These are phyloP conservation scores for Magnolia officinalis DNA, from an alignment of 164 flowering plant genomes.

Conservation along the genomic window DNA sequence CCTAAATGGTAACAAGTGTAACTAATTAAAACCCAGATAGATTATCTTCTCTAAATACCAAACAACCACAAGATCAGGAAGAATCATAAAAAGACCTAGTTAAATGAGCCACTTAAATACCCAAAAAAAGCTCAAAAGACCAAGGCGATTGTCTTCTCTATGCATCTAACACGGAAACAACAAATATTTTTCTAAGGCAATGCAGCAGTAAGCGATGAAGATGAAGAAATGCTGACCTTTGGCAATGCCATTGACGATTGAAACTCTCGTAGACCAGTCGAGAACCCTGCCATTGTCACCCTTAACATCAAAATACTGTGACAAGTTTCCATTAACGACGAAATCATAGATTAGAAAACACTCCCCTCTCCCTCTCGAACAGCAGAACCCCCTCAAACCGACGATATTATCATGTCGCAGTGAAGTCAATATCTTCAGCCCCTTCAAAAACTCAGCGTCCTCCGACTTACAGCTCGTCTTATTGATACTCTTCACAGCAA, in stretches of 20 bases:
- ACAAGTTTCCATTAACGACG: constrained; percentile 68
- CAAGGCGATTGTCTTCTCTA: not conserved
- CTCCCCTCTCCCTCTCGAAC: constrained; percentile 89
- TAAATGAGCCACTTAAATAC: not conserved
- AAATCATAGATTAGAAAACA: constrained; percentile 86
- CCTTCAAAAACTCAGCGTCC: constrained; percentile 79
- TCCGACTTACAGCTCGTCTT: constrained; percentile 84
- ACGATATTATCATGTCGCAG: constrained; percentile 79
- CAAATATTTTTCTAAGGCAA: not conserved
- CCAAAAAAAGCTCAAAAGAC: not conserved
- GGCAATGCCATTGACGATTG: constrained; percentile 80
- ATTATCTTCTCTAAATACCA: not conserved
- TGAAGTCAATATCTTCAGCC: constrained; percentile 61
- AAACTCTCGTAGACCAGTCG: constrained; percentile 78
- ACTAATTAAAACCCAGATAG: not conserved
- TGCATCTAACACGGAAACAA: not conserved
- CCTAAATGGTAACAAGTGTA: not conserved
- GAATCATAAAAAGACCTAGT: not conserved
- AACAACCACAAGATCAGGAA: not conserved
- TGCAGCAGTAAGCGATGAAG: not conserved
- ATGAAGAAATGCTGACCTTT: constrained; percentile 52
- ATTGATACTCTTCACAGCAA: constrained; percentile 71
- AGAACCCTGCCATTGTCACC: constrained; percentile 46
- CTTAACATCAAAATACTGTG: constrained; percentile 62
- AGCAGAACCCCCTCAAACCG: constrained; percentile 81